These are phyloP conservation scores for Pythium biforme DNA, from an alignment of 352 stramenopile species.

Conservation along the genomic window DNA sequence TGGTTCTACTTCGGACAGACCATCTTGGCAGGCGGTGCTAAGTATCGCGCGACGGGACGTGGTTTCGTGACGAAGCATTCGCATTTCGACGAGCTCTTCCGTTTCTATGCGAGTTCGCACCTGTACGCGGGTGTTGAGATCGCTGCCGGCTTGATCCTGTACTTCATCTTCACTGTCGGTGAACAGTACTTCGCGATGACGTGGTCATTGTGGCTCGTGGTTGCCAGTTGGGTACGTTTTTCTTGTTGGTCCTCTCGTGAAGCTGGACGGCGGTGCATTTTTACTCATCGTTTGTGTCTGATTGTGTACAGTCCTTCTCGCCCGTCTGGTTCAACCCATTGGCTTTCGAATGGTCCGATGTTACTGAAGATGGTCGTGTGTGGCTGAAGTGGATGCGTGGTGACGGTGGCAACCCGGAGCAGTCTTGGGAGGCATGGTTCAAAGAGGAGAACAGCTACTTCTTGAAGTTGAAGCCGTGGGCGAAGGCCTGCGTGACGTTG, in stretches of 20 bases:
- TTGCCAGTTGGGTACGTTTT: constrained; percentile 73
- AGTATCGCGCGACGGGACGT: constrained; percentile 97
- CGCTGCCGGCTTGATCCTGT: constrained; percentile 91
- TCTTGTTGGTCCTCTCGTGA: neutral
- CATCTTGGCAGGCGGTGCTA: constrained; percentile 96
- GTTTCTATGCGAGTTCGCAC: constrained; percentile 98
- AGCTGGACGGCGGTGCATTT: neutral
- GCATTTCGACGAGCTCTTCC: constrained; percentile 97
- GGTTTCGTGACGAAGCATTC: constrained; percentile 99
- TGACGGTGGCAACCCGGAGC: constrained; percentile 75
- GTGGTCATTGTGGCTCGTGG: constrained; percentile 98
- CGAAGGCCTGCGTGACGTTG: constrained; percentile 84
- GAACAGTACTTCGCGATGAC: constrained; percentile 97
- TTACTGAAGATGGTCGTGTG: constrained; percentile 59
- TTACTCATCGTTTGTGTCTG: constrained; percentile 8
- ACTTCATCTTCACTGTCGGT: constrained; percentile 92
- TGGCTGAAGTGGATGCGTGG: constrained; percentile 89
- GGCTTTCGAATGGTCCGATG: constrained; percentile 93
- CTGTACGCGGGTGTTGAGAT: constrained; percentile 95
- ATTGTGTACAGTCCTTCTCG: constrained; percentile 65
- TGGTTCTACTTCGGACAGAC: constrained; percentile 99
- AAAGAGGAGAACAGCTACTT: constrained; percentile 91
- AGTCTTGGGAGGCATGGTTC: constrained; percentile 93
- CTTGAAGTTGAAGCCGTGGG: constrained; percentile 67
- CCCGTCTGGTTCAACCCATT: constrained; percentile 97